Percentiles rank a stretch among this genome's conserved stretches.
phyloP scores from a whole-genome alignment of 345 rosid species.

The Gossypium australe region DNA sequence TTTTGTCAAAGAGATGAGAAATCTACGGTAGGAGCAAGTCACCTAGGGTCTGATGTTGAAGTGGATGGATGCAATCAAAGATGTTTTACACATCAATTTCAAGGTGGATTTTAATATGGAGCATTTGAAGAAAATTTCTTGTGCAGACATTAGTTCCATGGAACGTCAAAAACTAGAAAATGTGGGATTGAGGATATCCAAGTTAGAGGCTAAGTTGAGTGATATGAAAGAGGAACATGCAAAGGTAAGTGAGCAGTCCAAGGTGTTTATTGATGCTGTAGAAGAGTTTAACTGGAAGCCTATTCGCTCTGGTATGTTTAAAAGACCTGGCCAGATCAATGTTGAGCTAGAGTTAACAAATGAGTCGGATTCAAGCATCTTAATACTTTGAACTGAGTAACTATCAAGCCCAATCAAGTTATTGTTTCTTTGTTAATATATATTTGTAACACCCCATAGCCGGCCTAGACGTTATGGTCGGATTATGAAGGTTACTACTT shows the following conservation, averaged over 20 bases:
- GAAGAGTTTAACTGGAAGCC: background rate
- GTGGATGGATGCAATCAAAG: slow-evolving; percentile 13
- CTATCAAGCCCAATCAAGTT: too few relatives aligned
- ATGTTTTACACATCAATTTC: background rate
- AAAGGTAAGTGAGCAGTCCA: background rate
- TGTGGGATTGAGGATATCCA: background rate
- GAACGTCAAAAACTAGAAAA: background rate
- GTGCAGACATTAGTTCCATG: background rate
- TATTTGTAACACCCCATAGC: too few relatives aligned
- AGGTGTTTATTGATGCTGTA: background rate
- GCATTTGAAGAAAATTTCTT: background rate
- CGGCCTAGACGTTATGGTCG: too few relatives aligned
- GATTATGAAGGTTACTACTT: too few relatives aligned
- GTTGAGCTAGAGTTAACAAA: too few relatives aligned
- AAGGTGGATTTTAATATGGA: background rate
- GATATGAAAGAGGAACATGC: background rate
- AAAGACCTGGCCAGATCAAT: too few relatives aligned
- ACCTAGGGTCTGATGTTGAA: background rate
- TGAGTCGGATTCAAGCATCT: too few relatives aligned
- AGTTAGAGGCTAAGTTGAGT: background rate
- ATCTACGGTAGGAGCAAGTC: background rate
- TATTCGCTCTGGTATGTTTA: background rate
- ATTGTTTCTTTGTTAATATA: too few relatives aligned
- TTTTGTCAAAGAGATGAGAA: background rate
- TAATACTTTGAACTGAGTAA: too few relatives aligned